These are phyloP conservation scores for Cinchona pubescens DNA, from an alignment of 257 asterid species.

Conservation along the genomic window DNA sequence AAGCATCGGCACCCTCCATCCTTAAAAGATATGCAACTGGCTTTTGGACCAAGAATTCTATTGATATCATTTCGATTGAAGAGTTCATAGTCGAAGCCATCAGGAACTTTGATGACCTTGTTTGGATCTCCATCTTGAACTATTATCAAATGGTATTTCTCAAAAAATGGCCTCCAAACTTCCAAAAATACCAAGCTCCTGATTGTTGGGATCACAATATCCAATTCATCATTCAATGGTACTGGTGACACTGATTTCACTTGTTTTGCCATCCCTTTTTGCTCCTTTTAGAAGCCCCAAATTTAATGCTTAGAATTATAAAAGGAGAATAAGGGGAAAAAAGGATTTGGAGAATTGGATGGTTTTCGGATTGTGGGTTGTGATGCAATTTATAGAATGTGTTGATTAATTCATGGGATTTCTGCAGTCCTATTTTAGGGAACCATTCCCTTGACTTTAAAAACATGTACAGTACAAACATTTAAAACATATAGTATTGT, in stretches of 20 bases:
- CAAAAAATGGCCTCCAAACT: slow-evolving; percentile 42
- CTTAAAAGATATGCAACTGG: slow-evolving; percentile 45
- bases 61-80: slow-evolving; percentile 40
- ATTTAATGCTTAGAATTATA: no score
- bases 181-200: slow-evolving; percentile 42
- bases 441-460: no score
- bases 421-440: no score
- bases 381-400: background rate
- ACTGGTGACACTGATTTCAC: slow-evolving; percentile 4
- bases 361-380: background rate
- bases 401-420: no score
- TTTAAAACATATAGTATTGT: no score
- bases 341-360: background rate
- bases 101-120: slow-evolving; percentile 34
- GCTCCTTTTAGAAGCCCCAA: background rate
- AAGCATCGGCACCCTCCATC: slow-evolving; percentile 48
- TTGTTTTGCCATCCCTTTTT: background rate
- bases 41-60: slow-evolving; percentile 38
- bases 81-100: slow-evolving; percentile 45
- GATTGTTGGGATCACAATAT: slow-evolving; percentile 46
- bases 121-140: slow-evolving; percentile 45
- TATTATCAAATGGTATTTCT: slow-evolving; percentile 44
- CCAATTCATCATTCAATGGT: slow-evolving; percentile 37
- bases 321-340: no score
- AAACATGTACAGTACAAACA: no score